phyloP scores from a whole-genome alignment of 257 asterid genomes.

The Craterostigma plantagineum region DNA sequence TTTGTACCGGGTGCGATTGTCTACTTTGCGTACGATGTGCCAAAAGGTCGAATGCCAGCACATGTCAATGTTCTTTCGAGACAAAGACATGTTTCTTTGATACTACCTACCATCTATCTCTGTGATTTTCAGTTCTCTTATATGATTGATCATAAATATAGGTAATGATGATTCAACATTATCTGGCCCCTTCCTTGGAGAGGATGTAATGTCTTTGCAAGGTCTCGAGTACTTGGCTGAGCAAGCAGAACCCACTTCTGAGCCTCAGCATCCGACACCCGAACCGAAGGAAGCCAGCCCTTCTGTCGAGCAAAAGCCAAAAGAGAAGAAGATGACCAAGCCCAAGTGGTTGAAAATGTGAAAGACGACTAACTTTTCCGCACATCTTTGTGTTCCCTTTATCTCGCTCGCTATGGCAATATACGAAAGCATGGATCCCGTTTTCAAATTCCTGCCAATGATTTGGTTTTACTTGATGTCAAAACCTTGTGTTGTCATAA shows the following conservation, averaged over 20 bases:
- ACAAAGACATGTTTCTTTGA: not conserved
- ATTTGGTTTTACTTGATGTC: too few species aligned
- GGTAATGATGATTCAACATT: slow-evolving; percentile 30
- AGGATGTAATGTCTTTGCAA: slow-evolving; percentile 65
- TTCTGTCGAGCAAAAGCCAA: slow-evolving; percentile 36
- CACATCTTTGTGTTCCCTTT: too few species aligned
- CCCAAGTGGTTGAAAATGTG: slow-evolving; percentile 98
- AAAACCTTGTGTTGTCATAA: too few species aligned
- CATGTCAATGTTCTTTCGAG: not conserved
- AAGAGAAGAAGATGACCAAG: slow-evolving; percentile 53
- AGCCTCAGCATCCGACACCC: slow-evolving; percentile 9
- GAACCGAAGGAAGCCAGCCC: slow-evolving; percentile 14
- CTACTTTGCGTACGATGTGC: slow-evolving; percentile 49
- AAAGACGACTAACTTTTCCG: too few species aligned
- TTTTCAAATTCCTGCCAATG: too few species aligned
- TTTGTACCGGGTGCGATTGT: slow-evolving; percentile 90
- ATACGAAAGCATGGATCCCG: too few species aligned
- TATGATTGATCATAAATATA: slow-evolving; percentile 11
- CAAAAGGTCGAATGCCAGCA: slow-evolving; percentile 33
- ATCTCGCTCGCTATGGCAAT: too few species aligned
- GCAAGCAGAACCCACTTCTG: slow-evolving; percentile 17
- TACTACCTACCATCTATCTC: too few species aligned
- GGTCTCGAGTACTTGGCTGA: slow-evolving; percentile 40
- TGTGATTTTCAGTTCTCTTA: not conserved
- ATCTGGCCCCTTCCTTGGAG: slow-evolving; percentile 51